Evolutionary conservation across 164 flowering plant species (phyloP), one percentile per base, ranked within the genome.

Genomic region (Stephania japonica): DNA sequence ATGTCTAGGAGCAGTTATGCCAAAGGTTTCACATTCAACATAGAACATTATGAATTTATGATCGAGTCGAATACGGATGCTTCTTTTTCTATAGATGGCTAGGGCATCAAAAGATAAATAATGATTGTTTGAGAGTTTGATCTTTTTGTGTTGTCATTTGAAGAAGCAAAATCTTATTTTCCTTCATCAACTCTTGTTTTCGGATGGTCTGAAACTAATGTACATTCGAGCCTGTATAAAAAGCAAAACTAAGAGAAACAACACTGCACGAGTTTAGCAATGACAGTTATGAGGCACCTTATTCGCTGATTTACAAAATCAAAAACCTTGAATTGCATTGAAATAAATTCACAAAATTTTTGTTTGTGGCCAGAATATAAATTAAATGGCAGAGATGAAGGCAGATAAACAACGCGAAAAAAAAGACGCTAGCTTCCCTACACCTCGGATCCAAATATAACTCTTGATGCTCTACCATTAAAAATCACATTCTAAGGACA

Each of bases 301-400:
- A 42, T 65, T 56, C 67, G 44, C 76, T 67, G 71, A 69, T 74
- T 74, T 74, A 73, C 75, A 73, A 73, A 73, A 67, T 27, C 38
- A 56, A 71, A 21, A 72, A 42, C 56, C 61, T 64, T 56, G 47
- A 61, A 74, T 25, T 69, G 72, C 63, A 75, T 49, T 69, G 49
- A 26, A 75, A 82, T 75, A 82, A 86, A 61, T 81, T 75, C 56
- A 73, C 83, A 79, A 82, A 80, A 85, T 78, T 82, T 78, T 72
- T 80, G 69, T 72, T 69, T 62, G 72, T 44, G 68, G 42, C 61
- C 53, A 70, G 68, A 71, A 73, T 49, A 69, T 19, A 47, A 47
- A 83, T 61, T 61, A 61, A 76, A 53, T n/a, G 71, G 67, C 49
- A 68, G 77, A 61, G 26, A 70, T 74, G 71, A 75, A 68, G 59